Evolutionary conservation across 1,139 yeast species (phyloP).

Genomic region (Ogataea hybrid): DNA sequence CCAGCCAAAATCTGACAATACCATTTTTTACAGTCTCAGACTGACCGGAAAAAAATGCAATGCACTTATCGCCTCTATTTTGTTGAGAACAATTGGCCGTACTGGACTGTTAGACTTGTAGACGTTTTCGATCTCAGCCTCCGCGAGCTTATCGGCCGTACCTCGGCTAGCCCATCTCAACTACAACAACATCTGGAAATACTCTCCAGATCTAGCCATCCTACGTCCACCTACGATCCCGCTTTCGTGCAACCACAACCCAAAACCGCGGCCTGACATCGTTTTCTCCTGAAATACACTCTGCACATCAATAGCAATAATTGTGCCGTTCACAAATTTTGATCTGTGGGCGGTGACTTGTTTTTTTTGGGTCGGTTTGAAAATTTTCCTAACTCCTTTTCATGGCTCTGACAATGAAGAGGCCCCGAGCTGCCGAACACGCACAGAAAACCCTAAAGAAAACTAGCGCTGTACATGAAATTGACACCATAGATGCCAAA

Average conservation of each 20-base stretch:
- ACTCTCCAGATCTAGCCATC: no score
- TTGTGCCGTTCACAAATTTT: not conserved
- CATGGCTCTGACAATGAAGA: not conserved
- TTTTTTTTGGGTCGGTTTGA: not conserved
- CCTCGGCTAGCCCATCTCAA: not conserved
- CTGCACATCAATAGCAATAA: not conserved
- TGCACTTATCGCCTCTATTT: not conserved
- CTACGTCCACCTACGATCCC: no score
- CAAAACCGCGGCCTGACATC: no score
- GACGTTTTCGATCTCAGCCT: not conserved
- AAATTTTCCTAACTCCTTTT: not conserved
- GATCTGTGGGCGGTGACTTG: not conserved
- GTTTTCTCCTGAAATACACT: not conserved
- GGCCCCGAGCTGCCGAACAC: not conserved
- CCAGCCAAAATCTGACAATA: not conserved
- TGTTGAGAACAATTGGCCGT: not conserved
- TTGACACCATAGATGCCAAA: conserved; percentile 18
- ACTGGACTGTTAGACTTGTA: not conserved
- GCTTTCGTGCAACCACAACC: no score
- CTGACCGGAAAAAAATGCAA: not conserved
- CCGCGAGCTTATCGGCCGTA: not conserved
- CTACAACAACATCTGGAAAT: not conserved
- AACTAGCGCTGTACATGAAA: not conserved
- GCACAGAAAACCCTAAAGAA: not conserved
- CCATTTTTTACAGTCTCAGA: not conserved